Base-by-base conservation (phyloP, 495 filamentous ascomycete species). In the Neurospora cerealis region DNA sequence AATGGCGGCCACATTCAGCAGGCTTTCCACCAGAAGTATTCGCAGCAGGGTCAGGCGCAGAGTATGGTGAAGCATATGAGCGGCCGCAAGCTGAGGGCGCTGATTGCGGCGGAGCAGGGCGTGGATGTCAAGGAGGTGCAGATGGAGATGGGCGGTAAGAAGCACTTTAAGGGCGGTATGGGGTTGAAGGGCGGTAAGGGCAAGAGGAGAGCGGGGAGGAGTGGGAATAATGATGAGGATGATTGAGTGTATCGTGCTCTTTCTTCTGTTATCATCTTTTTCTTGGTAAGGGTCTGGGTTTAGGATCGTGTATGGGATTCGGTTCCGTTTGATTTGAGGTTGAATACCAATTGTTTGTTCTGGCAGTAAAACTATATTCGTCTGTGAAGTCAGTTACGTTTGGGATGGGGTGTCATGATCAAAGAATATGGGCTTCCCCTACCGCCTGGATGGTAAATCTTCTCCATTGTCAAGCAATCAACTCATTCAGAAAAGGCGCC, bases 91-190 rank as follows among this genome's bases (percentile, higher is more conserved):
- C 86, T 94, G 78, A 90, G 91, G 78, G 85, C 91, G 69, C 90
- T 98, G 90, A 83, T 93, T 74, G 95, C 96, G 28, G 72, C 97
- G 46, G 94, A 98, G 83, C 92, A 91, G 74, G 91, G 92, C 60
- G 79, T 98, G 15, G 93, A 96, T 79, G 92, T 93, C 3, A 91
- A 90, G 40, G 96, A 98, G 70, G 85, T 97, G 75, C 88, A 87
- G 79, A 72, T 87, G 44, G 54, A 66, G 54, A 81, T 85, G 77
- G 86, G 85, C 8, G 89, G 92, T 36, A 99, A 99, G 89, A 98
- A 98, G 84, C 96, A 98, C 82, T 97, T 93, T 83, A 98, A 98
- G 85, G 91, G 87, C 9, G 90, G 91, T 72, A 89, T 78, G 60
- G 88, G 88, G 80, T 83, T 84, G 13, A 90, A 90, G 85, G 85